Evolutionary conservation across 257 asterid species (phyloP).

Genomic region (Lantana camara): DNA sequence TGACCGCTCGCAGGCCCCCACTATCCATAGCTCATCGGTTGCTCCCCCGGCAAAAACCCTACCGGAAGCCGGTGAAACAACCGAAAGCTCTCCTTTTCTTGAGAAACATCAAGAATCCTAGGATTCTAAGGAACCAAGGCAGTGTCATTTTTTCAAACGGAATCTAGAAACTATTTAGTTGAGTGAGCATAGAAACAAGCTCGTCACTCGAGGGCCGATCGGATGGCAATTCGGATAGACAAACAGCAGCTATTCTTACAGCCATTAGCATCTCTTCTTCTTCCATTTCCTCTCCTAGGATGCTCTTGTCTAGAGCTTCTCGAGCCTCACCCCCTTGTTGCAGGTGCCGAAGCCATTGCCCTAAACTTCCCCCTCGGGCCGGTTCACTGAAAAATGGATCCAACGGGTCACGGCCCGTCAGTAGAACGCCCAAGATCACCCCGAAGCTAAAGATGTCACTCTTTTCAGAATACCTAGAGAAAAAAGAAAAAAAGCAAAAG

Average conservation of each 20-base stretch:
- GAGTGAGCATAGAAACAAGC: slow-evolving; percentile 95
- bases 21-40: slow-evolving; percentile 42
- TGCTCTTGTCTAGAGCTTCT: slow-evolving; percentile 79
- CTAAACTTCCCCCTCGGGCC: slow-evolving; percentile 67
- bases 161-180: slow-evolving; percentile 72
- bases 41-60: slow-evolving; percentile 45
- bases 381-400: slow-evolving; percentile 66
- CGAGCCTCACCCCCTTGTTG: slow-evolving; percentile 85
- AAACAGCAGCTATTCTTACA: slow-evolving; percentile 72
- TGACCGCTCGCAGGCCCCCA: neutral
- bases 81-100: slow-evolving; percentile 47
- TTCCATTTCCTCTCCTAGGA: slow-evolving; percentile 75
- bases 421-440: slow-evolving; percentile 66
- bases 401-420: slow-evolving; percentile 78
- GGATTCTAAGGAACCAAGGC: too few species aligned
- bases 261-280: slow-evolving; percentile 98
- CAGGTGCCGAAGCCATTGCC: slow-evolving; percentile 75
- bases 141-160: neutral
- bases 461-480: slow-evolving; percentile 77
- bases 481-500: neutral
- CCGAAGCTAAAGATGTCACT: slow-evolving; percentile 96
- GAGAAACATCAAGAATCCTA: neutral
- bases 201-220: slow-evolving; percentile 96
- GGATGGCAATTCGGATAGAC: slow-evolving; percentile 86
- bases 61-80: slow-evolving; percentile 50